Evolutionary conservation across 805 yeast species (phyloP).

Genomic region (Zygoascus flipseniorum): DNA sequence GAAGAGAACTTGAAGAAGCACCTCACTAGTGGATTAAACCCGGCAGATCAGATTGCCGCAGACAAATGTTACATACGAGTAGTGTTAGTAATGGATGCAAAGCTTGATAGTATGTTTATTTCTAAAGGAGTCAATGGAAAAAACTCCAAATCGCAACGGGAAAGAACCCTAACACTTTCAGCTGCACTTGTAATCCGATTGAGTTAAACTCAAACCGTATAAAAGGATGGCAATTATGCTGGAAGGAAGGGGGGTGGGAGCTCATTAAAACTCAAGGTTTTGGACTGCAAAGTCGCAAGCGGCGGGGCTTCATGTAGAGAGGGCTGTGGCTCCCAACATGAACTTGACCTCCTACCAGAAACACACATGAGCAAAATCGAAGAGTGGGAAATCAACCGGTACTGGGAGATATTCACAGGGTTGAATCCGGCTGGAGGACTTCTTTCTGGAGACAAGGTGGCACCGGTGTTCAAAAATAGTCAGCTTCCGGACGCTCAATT

Average conservation of each 20-base stretch:
- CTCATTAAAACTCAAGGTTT: too few relatives aligned
- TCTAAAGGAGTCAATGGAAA: too few relatives aligned
- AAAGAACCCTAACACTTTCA: too few relatives aligned
- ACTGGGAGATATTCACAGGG: conserved; percentile 96
- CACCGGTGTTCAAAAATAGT: conserved; percentile 82
- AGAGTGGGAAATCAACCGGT: conserved; percentile 93
- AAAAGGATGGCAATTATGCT: too few relatives aligned
- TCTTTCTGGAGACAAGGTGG: conserved; percentile 75
- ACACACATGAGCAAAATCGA: conserved; percentile 44
- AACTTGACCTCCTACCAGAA: background rate
- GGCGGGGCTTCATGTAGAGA: too few relatives aligned
- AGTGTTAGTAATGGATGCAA: background rate
- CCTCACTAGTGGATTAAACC: background rate
- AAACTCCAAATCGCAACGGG: too few relatives aligned
- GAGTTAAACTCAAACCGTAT: too few relatives aligned
- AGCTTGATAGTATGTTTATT: too few relatives aligned
- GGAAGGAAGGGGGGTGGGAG: too few relatives aligned
- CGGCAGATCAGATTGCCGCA: background rate
- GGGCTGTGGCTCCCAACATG: too few relatives aligned
- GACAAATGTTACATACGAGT: background rate
- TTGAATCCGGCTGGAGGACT: conserved; percentile 73
- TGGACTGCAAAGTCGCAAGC: too few relatives aligned
- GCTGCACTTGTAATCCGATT: too few relatives aligned
- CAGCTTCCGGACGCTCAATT: conserved; percentile 70
- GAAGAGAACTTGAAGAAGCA: conserved; percentile 30